Conservation (phyloP, 345 rosid genomes). For the Geranium brycei region DNA sequence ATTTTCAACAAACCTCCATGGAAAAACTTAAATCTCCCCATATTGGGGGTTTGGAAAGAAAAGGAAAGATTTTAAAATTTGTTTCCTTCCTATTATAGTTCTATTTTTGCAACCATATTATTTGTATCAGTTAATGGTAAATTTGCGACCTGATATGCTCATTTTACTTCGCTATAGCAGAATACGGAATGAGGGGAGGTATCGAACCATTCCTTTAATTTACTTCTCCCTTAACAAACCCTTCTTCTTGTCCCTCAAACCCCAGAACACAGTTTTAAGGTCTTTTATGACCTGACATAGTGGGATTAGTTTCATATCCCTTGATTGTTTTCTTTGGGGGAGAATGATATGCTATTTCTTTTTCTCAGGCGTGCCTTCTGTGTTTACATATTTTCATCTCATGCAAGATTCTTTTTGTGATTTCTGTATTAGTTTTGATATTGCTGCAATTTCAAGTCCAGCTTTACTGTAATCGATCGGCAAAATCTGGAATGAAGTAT, state of each 20-base stretch:
- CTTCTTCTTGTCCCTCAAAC: background rate
- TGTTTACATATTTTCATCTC: background rate
- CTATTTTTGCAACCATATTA: background rate
- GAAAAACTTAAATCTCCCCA: background rate
- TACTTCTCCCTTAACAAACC: background rate
- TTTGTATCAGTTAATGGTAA: background rate
- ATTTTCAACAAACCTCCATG: background rate
- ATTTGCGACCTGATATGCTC: background rate
- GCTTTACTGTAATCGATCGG: too few relatives aligned
- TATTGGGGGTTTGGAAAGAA: background rate
- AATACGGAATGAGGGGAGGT: background rate
- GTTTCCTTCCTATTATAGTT: background rate
- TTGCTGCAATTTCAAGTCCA: background rate
- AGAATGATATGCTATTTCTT: background rate
- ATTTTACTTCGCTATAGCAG: too few relatives aligned
- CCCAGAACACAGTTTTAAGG: background rate
- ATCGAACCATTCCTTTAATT: background rate
- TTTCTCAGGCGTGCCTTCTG: background rate
- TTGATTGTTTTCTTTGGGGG: background rate
- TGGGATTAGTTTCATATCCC: background rate
- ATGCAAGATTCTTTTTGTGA: background rate
- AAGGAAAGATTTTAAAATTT: background rate
- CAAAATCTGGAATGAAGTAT: too few relatives aligned
- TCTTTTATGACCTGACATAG: background rate
- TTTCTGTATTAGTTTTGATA: background rate